phyloP scores from a whole-genome alignment of 148 eudicot genomes.

The Selenicereus undatus region DNA sequence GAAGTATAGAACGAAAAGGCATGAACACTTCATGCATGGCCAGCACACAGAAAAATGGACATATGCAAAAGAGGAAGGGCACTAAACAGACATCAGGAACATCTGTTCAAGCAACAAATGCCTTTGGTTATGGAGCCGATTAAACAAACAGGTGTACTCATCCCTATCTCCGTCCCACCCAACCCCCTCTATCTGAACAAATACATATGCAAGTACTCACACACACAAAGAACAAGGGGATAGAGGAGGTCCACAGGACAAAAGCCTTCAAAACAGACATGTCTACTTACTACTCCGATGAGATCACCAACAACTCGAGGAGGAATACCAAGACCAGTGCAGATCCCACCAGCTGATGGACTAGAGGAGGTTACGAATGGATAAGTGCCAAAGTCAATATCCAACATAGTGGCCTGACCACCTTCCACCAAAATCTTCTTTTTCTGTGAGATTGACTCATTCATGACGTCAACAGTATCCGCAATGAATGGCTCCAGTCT shows the following conservation, averaged over 20 bases:
- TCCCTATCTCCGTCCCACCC: too few species aligned
- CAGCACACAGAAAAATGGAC: not conserved
- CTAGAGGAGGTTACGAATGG: slow-evolving; percentile 97
- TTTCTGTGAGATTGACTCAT: slow-evolving; percentile 61
- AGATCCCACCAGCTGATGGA: slow-evolving; percentile 98
- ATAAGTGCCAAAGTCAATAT: slow-evolving; percentile 95
- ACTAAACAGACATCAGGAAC: not conserved
- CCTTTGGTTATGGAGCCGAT: too few species aligned
- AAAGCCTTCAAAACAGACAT: not conserved
- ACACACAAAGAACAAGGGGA: too few species aligned
- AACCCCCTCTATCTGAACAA: too few species aligned
- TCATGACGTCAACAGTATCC: slow-evolving; percentile 78
- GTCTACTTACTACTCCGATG: slow-evolving; percentile 80
- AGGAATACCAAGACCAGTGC: slow-evolving; percentile 96
- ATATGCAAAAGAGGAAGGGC: not conserved
- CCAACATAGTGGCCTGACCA: slow-evolving; percentile 98
- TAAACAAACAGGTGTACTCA: too few species aligned
- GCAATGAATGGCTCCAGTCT: slow-evolving; percentile 87
- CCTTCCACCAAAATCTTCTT: slow-evolving; percentile 93
- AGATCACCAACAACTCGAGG: slow-evolving; percentile 91
- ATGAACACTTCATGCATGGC: not conserved
- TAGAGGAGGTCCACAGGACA: not conserved
- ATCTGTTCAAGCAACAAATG: too few species aligned
- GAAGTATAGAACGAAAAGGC: not conserved
- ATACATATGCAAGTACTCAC: not conserved